Conservation (phyloP, 1,139 yeast genomes). For the Hansenula sp. region DNA sequence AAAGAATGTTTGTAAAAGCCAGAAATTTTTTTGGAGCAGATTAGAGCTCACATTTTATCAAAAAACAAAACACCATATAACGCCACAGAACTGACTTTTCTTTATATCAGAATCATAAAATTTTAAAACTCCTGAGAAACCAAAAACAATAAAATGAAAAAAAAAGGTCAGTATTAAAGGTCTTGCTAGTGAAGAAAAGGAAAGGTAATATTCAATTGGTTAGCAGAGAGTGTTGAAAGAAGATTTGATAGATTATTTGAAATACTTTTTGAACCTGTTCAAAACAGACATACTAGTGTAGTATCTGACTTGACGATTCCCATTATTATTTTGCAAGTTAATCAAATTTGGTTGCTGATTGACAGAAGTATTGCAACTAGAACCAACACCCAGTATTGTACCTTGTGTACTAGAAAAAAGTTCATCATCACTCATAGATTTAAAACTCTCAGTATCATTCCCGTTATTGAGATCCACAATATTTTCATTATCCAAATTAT, state of each 20-base stretch:
- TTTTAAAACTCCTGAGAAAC: no score
- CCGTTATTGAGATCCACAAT: conserved; percentile 1
- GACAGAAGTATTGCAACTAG: background rate
- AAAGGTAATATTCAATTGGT: background rate
- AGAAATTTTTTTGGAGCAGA: no score
- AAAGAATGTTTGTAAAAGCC: no score
- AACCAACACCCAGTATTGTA: conserved; percentile 12
- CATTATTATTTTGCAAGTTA: conserved; percentile 12
- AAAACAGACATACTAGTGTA: conserved; percentile 21
- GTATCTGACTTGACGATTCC: conserved; percentile 12
- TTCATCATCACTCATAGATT: conserved; percentile 14
- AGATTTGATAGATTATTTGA: conserved; percentile 18
- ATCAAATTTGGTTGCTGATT: conserved; percentile 4
- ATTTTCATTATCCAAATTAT: conserved; percentile 1
- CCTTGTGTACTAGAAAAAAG: conserved; percentile 21
- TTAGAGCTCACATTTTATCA: no score
- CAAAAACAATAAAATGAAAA: no score
- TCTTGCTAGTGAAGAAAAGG: no score
- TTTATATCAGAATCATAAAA: no score
- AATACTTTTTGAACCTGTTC: conserved; percentile 18
- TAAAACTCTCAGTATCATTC: conserved; percentile 15
- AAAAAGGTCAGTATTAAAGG: no score
- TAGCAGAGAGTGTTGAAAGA: no score
- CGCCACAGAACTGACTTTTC: no score
- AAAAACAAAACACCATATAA: no score